phyloP scores from a whole-genome alignment of 805 yeast species.

The Hanseniaspora nectarophila region DNA sequence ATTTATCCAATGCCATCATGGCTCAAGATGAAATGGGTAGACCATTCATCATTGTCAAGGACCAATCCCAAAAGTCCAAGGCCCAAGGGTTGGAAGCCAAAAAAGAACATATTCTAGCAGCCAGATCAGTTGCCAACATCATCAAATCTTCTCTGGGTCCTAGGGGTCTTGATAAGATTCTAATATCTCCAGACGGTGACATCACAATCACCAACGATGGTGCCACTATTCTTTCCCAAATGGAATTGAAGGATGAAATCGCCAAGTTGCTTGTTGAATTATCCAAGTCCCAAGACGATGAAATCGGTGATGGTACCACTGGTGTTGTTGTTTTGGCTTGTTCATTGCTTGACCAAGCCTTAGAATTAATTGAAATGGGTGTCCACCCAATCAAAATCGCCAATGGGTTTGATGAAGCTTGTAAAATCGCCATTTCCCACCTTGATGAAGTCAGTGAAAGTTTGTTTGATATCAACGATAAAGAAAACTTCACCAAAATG shows the following conservation, averaged over 20 bases:
- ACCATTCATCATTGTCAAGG: slow-evolving; percentile 94
- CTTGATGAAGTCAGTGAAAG: slow-evolving; percentile 66
- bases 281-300: slow-evolving; percentile 92
- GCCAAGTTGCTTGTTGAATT: slow-evolving; percentile 91
- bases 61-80: slow-evolving; percentile 53
- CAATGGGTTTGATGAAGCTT: slow-evolving; percentile 94
- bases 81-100: slow-evolving; percentile 69
- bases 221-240: slow-evolving; percentile 88
- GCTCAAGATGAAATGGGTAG: slow-evolving; percentile 99
- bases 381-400: slow-evolving; percentile 95
- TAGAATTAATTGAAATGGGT: slow-evolving; percentile 88
- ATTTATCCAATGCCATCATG: slow-evolving; percentile 93
- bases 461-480: slow-evolving; percentile 20
- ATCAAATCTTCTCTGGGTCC: slow-evolving; percentile 93
- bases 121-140: slow-evolving; percentile 85
- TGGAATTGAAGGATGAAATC: slow-evolving; percentile 91
- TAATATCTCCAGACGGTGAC: slow-evolving; percentile 92
- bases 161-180: slow-evolving; percentile 92
- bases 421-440: slow-evolving; percentile 72
- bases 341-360: slow-evolving; percentile 85
- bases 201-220: slow-evolving; percentile 98
- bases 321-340: slow-evolving; percentile 97
- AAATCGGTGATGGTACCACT: slow-evolving; percentile 97
- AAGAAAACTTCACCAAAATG: slow-evolving; percentile 31
- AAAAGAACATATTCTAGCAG: slow-evolving; percentile 83